Conservation (phyloP, 2,329 filamentous ascomycete species). For the Dactylellina leptospora region DNA sequence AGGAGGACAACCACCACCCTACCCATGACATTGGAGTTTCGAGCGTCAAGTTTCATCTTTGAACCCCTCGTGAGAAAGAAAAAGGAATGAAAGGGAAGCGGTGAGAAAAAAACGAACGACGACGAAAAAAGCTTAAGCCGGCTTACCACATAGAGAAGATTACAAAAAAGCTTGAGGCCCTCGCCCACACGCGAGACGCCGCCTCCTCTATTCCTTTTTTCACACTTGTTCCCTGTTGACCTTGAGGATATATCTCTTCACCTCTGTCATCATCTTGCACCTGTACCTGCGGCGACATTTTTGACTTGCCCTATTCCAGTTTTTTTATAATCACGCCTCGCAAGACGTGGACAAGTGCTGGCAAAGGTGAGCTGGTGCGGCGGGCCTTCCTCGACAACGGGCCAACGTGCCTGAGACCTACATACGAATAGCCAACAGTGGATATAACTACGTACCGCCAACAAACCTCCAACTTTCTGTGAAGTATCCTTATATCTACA, state of each 20-base stretch:
- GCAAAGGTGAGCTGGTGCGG: conserved; percentile 17
- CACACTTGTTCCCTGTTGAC: conserved; percentile 19
- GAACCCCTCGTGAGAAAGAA: conserved; percentile 48
- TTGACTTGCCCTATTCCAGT: conserved; percentile 43
- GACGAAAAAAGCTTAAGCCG: conserved; percentile 43
- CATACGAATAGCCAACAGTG: conserved; percentile 7
- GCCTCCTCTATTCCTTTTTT: conserved; percentile 49
- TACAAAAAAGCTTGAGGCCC: conserved; percentile 52
- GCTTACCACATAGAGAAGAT: conserved; percentile 43
- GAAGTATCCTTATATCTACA: conserved; percentile 30
- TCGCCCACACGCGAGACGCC: conserved; percentile 51
- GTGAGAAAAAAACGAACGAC: conserved; percentile 51
- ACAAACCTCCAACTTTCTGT: conserved; percentile 14
- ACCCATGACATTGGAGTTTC: conserved; percentile 53
- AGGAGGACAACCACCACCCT: conserved; percentile 33
- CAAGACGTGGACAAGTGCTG: conserved; percentile 39
- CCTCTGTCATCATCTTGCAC: conserved; percentile 46
- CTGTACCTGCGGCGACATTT: conserved; percentile 32
- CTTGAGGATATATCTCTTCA: conserved; percentile 36
- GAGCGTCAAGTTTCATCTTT: conserved; percentile 51
- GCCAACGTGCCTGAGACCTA: conserved; percentile 28
- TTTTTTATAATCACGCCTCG: conserved; percentile 29
- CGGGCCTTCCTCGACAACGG: conserved; percentile 18
- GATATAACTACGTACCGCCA: conserved; percentile 21
- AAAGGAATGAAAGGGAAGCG: conserved; percentile 45